Conservation (phyloP, 148 eudicot genomes). For the Fallopia convolvulus region DNA sequence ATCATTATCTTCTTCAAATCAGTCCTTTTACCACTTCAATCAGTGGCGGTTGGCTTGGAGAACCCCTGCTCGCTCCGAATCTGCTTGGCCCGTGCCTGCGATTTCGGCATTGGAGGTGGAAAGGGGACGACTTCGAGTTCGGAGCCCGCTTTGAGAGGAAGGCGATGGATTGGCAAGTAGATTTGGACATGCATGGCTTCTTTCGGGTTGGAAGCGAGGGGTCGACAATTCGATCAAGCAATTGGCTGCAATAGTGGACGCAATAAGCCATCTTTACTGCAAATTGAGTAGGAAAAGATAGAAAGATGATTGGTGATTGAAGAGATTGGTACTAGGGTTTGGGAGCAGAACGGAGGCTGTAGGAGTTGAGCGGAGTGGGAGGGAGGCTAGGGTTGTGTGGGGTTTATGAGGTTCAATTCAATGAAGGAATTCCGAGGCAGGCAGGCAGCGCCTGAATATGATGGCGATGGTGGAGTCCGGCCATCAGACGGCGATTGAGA, state of each 20-base stretch:
- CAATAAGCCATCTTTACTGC: not conserved
- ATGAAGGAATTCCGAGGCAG: too few species aligned
- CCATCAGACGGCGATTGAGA: too few species aligned
- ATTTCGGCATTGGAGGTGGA: not conserved
- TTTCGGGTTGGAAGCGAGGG: not conserved
- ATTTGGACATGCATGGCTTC: constrained; percentile 1
- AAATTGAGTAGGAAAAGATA: not conserved
- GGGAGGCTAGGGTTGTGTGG: too few species aligned
- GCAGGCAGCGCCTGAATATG: too few species aligned
- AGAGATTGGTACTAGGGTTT: not conserved
- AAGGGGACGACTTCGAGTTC: not conserved
- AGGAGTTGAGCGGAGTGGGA: not conserved
- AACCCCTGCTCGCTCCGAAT: constrained; percentile 16
- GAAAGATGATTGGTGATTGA: not conserved
- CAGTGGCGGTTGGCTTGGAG: constrained; percentile 7
- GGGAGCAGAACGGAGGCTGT: not conserved
- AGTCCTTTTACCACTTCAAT: constrained; percentile 51
- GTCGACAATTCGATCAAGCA: not conserved
- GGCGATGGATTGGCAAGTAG: constrained; percentile 1
- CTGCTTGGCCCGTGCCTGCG: not conserved
- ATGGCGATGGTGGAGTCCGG: too few species aligned
- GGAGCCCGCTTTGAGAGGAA: constrained; percentile 4
- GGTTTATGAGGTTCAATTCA: not conserved
- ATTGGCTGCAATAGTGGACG: constrained; percentile 9
- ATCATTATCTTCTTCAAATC: constrained; percentile 96